Evolutionary conservation across 768 basidiomycete genomes (phyloP).

Genomic region (Leccinum arenicola): DNA sequence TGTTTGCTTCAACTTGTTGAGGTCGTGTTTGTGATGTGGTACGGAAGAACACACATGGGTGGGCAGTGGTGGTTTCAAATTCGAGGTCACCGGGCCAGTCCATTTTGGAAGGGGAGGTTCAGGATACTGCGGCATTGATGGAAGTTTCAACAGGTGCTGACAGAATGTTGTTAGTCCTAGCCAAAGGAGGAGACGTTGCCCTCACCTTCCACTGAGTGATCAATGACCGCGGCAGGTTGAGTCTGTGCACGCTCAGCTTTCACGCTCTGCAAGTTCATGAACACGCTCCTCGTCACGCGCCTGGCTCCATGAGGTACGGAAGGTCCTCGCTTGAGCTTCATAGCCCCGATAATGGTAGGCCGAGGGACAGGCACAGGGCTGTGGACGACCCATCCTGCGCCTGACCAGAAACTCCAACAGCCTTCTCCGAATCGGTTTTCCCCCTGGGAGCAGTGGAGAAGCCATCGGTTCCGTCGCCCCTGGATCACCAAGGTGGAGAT

Average conservation of each 20-base stretch:
- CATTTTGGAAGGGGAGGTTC: conserved; percentile 11
- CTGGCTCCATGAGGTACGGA: conserved; percentile 9
- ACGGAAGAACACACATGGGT: conserved; percentile 7
- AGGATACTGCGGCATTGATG: background rate
- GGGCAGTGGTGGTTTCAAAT: background rate
- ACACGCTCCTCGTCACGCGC: conserved; percentile 30
- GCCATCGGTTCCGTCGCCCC: too few species aligned
- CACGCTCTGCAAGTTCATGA: conserved; percentile 22
- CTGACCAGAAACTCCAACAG: too few species aligned
- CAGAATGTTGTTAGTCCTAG: conserved; percentile 3
- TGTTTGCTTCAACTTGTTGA: conserved; percentile 15
- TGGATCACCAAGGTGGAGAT: too few species aligned
- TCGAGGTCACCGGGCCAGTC: background rate
- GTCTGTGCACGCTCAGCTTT: conserved; percentile 1
- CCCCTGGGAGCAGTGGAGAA: too few species aligned
- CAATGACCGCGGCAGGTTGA: background rate
- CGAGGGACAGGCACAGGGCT: background rate
- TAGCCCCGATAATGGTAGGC: conserved; percentile 2
- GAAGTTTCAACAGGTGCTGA: background rate
- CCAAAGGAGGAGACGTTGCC: background rate
- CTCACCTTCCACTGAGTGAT: conserved; percentile 3
- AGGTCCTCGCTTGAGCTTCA: conserved; percentile 20
- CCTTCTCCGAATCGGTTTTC: conserved; percentile 8
- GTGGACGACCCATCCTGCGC: too few species aligned
- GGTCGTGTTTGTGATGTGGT: conserved; percentile 1